Percentiles rank a stretch among this genome's conserved stretches.
Conservation (phyloP, 306 rosid genomes). For the Rosa lucieae region DNA sequence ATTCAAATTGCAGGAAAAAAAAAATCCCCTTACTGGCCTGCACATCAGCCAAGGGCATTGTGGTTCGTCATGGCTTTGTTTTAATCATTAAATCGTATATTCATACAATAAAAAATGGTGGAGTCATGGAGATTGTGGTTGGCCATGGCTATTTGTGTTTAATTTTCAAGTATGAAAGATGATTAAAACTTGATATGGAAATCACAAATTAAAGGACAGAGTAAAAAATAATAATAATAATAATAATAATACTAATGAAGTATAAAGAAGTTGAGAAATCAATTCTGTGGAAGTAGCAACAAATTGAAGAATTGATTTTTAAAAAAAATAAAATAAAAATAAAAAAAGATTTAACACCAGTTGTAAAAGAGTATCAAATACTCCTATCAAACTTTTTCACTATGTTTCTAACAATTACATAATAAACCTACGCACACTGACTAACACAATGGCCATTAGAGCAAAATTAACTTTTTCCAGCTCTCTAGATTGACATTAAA, state of each 20-base stretch:
- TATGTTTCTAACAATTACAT: background rate
- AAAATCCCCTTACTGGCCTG: background rate
- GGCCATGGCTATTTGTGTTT: background rate
- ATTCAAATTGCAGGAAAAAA: background rate
- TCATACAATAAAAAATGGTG: background rate
- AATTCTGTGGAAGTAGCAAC: background rate
- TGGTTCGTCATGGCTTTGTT: background rate
- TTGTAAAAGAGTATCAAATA: background rate
- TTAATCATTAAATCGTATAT: background rate
- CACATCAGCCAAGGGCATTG: background rate
- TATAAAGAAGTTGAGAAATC: background rate
- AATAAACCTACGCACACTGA: background rate
- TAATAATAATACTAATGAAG: background rate
- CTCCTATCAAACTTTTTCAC: background rate
- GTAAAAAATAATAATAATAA: too few species aligned
- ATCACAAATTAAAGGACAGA: background rate
- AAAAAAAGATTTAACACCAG: background rate
- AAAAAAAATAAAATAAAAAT: background rate
- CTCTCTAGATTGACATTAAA: constrained; percentile 16
- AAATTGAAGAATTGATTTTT: background rate
- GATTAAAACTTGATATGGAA: background rate
- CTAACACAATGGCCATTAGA: constrained; percentile 15
- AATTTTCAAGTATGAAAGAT: background rate
- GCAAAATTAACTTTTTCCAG: constrained; percentile 16
- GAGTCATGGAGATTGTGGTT: background rate